Evolutionary conservation across 2,329 filamentous ascomycete species (phyloP), one percentile per base, ranked within the genome.

Genomic region (Alternaria gaisen): DNA sequence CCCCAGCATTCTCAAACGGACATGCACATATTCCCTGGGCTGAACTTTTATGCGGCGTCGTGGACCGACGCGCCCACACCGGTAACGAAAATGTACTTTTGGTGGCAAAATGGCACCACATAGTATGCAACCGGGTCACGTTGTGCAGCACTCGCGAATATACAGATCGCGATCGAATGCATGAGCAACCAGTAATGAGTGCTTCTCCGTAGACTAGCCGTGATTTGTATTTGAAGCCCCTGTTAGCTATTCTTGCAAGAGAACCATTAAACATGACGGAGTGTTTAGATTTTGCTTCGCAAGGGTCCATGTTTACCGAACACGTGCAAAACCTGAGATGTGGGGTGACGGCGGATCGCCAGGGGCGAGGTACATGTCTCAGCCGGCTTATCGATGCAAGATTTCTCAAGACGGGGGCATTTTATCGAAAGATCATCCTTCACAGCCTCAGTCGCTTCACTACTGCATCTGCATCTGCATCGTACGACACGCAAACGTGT

Each of bases 371-470:
- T 32, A 46, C 18, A 42, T 48, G 43, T 48, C 24, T 18, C 22
- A 38, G 44, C 30, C 43, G 30, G 44, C 43, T 55, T 48, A 48
- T 59, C 50, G 34, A 48, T 54, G 44, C 36, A 46, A 59, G 34
- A 43, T 18, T 28, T 48, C 26, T 57, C n/a, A 42, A 34, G n/a
- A 36, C 16, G 43, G 51, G 22, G 36, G 38, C n/a, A 53, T 12
- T 36, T 18, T 41, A 52, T 56, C n/a, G 58, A 44, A 38, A 24
- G 46, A 34, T n/a, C 60, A 68, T 65, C 58, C 57, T 57, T 53
- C 61, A 68, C 66, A 70, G 65, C 65, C 67, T 58, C 61, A 30
- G 32, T 64, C 53, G 63, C 65, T 53, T 66, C 61, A 43, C 55
- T 51, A 28, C 44, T 26, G 38, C 24, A 16, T 30, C 28, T 30